These are phyloP conservation scores for Fusarium oxysporum DNA, from an alignment of 2,329 filamentous ascomycete species.

Conservation along the genomic window DNA sequence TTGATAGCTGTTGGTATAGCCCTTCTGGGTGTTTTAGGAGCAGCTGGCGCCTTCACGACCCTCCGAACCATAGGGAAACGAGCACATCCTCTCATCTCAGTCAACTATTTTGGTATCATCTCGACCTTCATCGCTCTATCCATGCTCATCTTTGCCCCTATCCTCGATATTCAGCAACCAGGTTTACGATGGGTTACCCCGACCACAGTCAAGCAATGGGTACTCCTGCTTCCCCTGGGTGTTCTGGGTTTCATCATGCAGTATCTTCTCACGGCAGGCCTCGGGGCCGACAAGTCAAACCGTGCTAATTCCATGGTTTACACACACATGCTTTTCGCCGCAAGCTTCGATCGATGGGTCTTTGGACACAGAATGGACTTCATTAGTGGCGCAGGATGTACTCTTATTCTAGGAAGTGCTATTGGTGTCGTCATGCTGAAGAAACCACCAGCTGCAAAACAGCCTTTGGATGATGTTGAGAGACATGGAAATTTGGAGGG, in stretches of 20 bases:
- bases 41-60: constrained; percentile 77
- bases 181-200: constrained; percentile 58
- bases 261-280: constrained; percentile 82
- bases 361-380: constrained; percentile 64
- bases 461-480: constrained; percentile 50
- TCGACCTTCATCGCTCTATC: constrained; percentile 75
- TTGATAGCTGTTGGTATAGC: constrained; percentile 77
- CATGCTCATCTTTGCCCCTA: constrained; percentile 66
- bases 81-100: constrained; percentile 83
- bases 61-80: constrained; percentile 84
- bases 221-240: constrained; percentile 75
- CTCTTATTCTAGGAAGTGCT: constrained; percentile 65
- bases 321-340: constrained; percentile 68
- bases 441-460: constrained; percentile 47
- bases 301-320: constrained; percentile 69
- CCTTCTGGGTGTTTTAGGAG: constrained; percentile 81
- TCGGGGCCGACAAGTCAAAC: constrained; percentile 76
- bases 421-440: constrained; percentile 62
- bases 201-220: constrained; percentile 67
- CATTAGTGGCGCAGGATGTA: constrained; percentile 62
- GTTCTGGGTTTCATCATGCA: constrained; percentile 85
- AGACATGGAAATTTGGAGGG: constrained; percentile 45
- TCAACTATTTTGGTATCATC: constrained; percentile 84
- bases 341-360: constrained; percentile 63
- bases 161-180: constrained; percentile 59